Percentiles rank a stretch among this genome's conserved stretches.
These are phyloP conservation scores for Paratrypanosoma confusum DNA, from an alignment of 208 protist species.

Conservation along the genomic window DNA sequence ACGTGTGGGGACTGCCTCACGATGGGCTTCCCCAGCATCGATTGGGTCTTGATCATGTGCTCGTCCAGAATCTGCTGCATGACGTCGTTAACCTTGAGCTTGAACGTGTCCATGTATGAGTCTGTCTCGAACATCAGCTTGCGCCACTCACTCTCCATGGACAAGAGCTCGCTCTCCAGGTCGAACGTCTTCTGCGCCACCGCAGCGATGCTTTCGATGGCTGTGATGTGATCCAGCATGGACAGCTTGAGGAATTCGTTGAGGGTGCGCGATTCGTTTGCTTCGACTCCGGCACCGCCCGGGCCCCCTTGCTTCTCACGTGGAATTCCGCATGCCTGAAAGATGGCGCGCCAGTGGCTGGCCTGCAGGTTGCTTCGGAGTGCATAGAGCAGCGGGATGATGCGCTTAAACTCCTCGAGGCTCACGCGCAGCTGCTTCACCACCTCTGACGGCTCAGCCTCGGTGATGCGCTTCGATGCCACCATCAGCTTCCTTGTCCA, in stretches of 20 bases:
- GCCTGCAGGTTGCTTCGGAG: slow-evolving; percentile 90
- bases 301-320: slow-evolving; percentile 70
- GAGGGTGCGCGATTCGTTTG: slow-evolving; percentile 72
- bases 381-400: slow-evolving; percentile 89
- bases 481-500: slow-evolving; percentile 74
- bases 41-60: slow-evolving; percentile 93
- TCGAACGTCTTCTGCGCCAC: slow-evolving; percentile 86
- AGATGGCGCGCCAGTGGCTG: slow-evolving; percentile 90
- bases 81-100: slow-evolving; percentile 88
- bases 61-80: slow-evolving; percentile 93
- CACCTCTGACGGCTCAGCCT: slow-evolving; percentile 69
- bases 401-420: slow-evolving; percentile 87
- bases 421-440: slow-evolving; percentile 67
- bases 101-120: slow-evolving; percentile 88
- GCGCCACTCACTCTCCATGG: slow-evolving; percentile 91
- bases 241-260: slow-evolving; percentile 80
- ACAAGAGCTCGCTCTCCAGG: slow-evolving; percentile 87
- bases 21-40: slow-evolving; percentile 91
- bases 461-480: slow-evolving; percentile 80
- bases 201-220: slow-evolving; percentile 79
- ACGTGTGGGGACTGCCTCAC: slow-evolving; percentile 79
- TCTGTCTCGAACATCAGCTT: slow-evolving; percentile 89
- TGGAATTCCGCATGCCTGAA: slow-evolving; percentile 69
- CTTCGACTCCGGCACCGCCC: slow-evolving; percentile 64
- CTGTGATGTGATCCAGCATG: slow-evolving; percentile 65